A percentile compares a stretch with the other conserved stretches of the same genome.
phyloP scores from a whole-genome alignment of 1,139 yeast species.

The Candida sanyaensis region DNA sequence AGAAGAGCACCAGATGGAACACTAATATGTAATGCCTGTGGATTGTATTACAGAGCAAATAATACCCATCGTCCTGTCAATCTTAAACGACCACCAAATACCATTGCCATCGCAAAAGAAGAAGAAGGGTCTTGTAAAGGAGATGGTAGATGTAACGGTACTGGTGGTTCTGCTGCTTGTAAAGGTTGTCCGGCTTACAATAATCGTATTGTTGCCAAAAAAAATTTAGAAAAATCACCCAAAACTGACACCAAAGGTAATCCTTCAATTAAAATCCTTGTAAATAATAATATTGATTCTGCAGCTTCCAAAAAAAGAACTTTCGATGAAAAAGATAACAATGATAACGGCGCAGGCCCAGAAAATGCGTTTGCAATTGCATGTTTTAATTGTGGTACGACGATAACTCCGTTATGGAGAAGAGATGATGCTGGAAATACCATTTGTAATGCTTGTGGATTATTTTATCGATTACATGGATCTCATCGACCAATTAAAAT shows the following conservation, averaged over 20 bases:
- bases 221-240: conserved; percentile 14
- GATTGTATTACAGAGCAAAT: conserved; percentile 57
- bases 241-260: neutral
- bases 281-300: neutral
- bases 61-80: conserved; percentile 58
- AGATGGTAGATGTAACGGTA: conserved; percentile 83
- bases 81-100: conserved; percentile 66
- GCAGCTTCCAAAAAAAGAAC: neutral
- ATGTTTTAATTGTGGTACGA: conserved; percentile 80
- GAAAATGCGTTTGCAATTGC: conserved; percentile 62
- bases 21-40: conserved; percentile 72
- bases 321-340: neutral
- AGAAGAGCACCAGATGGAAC: conserved; percentile 68
- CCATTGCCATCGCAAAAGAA: conserved; percentile 43
- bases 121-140: conserved; percentile 74
- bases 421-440: conserved; percentile 79
- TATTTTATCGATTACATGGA: conserved; percentile 77
- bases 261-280: neutral
- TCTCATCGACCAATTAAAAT: conserved; percentile 74
- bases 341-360: conserved; percentile 5
- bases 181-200: conserved; percentile 83
- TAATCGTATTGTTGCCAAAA: conserved; percentile 54
- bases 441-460: conserved; percentile 87
- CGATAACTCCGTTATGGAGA: conserved; percentile 88
- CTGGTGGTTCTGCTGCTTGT: conserved; percentile 82